Conservation (phyloP, 2,329 filamentous ascomycete genomes). For the Tolypocladium pustulatum region DNA sequence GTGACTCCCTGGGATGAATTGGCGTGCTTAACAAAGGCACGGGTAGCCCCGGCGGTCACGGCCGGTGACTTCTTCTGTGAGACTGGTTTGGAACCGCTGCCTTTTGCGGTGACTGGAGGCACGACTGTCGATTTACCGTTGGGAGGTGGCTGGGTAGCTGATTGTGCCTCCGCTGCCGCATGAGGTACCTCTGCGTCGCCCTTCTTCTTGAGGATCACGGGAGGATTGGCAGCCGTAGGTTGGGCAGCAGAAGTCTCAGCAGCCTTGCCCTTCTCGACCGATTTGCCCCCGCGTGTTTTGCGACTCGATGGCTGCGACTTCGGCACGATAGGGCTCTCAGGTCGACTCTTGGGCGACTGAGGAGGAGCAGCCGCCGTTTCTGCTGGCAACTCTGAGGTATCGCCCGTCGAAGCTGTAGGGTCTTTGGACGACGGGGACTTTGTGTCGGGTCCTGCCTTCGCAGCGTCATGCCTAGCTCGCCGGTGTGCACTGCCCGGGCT, state of each 20-base stretch:
- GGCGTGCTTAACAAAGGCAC: slow-evolving; percentile 70
- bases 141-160: slow-evolving; percentile 5
- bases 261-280: slow-evolving; percentile 26
- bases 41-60: slow-evolving; percentile 37
- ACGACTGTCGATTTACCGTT: slow-evolving; percentile 10
- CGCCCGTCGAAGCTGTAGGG: slow-evolving; percentile 8
- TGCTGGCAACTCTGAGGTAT: slow-evolving; percentile 11
- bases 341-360: slow-evolving; percentile 11
- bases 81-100: slow-evolving; percentile 12
- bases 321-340: slow-evolving; percentile 9
- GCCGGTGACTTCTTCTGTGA: slow-evolving; percentile 21
- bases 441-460: slow-evolving; percentile 40
- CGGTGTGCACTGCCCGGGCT: slow-evolving; percentile 53
- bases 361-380: slow-evolving; percentile 6
- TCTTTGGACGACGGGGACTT: slow-evolving; percentile 29
- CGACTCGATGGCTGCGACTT: slow-evolving; percentile 18
- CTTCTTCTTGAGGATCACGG: slow-evolving; percentile 32
- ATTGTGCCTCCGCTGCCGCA: slow-evolving; percentile 6
- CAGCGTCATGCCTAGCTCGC: slow-evolving; percentile 46
- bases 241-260: slow-evolving; percentile 18
- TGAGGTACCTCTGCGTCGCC: slow-evolving; percentile 16
- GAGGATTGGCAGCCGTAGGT: slow-evolving; percentile 17
- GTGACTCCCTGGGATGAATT: slow-evolving; percentile 90
- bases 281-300: slow-evolving; percentile 25
- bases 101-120: slow-evolving; percentile 9